Evolutionary conservation across 495 filamentous ascomycete genomes (phyloP).

Genomic region (Neurospora sp.): DNA sequence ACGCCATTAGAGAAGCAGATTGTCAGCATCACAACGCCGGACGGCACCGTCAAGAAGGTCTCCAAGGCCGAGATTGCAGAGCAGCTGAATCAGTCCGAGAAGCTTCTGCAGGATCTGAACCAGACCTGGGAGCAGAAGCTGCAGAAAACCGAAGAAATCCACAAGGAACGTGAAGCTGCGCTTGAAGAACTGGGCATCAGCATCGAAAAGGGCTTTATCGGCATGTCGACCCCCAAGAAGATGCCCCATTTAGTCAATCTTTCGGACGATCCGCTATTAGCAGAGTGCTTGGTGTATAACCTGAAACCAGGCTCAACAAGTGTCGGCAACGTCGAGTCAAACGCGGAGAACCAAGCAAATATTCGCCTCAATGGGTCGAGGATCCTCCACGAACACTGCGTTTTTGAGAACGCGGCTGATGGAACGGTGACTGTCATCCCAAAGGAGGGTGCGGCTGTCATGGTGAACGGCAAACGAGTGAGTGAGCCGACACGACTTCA

Average conservation of each 20-base stretch:
- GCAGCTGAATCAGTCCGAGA: slow-evolving; percentile 90
- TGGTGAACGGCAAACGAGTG: slow-evolving; percentile 92
- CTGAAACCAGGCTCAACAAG: slow-evolving; percentile 90
- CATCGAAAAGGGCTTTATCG: slow-evolving; percentile 97
- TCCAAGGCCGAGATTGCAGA: slow-evolving; percentile 98
- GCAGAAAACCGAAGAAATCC: slow-evolving; percentile 87
- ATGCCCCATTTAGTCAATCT: slow-evolving; percentile 99
- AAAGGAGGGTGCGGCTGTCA: slow-evolving; percentile 80
- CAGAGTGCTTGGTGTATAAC: slow-evolving; percentile 96
- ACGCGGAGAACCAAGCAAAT: slow-evolving; percentile 67
- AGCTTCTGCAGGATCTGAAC: slow-evolving; percentile 91
- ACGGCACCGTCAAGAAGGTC: slow-evolving; percentile 86
- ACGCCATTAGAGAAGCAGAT: slow-evolving; percentile 93
- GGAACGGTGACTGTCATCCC: slow-evolving; percentile 85
- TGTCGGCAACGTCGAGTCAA: slow-evolving; percentile 81
- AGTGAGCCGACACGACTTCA: slow-evolving; percentile 72
- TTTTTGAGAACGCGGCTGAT: slow-evolving; percentile 79
- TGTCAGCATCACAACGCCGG: slow-evolving; percentile 79
- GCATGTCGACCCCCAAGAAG: slow-evolving; percentile 91
- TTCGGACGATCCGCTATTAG: slow-evolving; percentile 88
- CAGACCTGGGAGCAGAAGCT: slow-evolving; percentile 99
- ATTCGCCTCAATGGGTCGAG: slow-evolving; percentile 90
- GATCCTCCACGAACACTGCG: slow-evolving; percentile 86
- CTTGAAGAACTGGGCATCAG: slow-evolving; percentile 96
- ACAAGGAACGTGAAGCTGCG: slow-evolving; percentile 92